phyloP scores from a whole-genome alignment of 2,329 filamentous ascomycete species.

The Fusarium sp. region DNA sequence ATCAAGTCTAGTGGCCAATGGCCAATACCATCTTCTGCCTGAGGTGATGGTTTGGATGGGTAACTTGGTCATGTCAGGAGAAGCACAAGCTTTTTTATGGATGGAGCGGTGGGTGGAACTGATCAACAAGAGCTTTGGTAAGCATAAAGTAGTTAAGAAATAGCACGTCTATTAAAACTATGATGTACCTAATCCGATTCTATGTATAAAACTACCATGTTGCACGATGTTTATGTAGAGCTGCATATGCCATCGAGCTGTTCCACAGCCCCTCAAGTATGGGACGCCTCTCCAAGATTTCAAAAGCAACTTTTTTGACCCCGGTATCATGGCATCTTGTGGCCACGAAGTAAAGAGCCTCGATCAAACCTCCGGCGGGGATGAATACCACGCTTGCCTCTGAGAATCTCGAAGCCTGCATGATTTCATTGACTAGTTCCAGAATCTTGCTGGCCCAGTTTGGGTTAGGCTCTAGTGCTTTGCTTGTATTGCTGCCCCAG shows the following conservation, averaged over 20 bases:
- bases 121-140: neutral
- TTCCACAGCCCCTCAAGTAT: conserved; percentile 5
- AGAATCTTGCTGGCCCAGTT: neutral
- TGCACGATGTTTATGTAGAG: neutral
- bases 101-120: neutral
- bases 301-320: neutral
- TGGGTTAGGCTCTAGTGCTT: neutral
- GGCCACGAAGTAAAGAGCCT: conserved; percentile 9
- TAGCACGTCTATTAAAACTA: neutral
- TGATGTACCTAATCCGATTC: neutral
- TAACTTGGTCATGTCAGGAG: neutral
- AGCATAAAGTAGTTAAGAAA: neutral
- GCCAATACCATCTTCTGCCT: neutral
- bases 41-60: neutral
- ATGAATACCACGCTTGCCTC: neutral
- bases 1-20: neutral
- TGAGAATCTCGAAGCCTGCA: neutral
- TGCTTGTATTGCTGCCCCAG: neutral
- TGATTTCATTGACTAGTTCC: neutral
- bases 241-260: neutral
- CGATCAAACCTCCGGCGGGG: neutral
- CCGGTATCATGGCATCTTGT: neutral
- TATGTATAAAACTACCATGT: neutral
- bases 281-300: neutral
- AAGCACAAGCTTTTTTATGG: neutral